Evolutionary conservation across 352 stramenopile genomes (phyloP), one percentile per base, ranked within the genome.

Genomic region (Globisporangium lucens): DNA sequence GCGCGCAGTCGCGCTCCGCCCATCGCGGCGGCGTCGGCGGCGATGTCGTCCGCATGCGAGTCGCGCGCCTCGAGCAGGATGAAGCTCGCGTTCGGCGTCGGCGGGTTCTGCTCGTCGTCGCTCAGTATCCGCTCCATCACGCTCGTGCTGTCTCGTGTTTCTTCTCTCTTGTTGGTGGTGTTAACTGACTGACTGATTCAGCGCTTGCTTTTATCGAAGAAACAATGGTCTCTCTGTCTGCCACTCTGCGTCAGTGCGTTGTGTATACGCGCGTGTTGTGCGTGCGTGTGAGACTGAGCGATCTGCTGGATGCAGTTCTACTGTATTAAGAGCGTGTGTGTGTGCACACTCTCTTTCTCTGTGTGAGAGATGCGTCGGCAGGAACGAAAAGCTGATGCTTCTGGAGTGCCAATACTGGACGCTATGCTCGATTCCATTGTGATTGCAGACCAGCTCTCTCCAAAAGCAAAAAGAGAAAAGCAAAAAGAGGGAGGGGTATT

Each of bases 1-100:
- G 17, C 13, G 41, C 20, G n/a, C 13, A 29, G 24, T 20, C n/a
- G 15, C 15, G 13, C 24, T 22, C 35, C 53, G 36, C 10, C 38
- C 38, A 46, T 15, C 12, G 22, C 3, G 8, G 33, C 41, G 24
- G 10, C 33, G 30, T 66, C 38, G 6, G 29, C 38, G 6, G 29
- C 36, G 13, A 15, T 20, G 53, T 63, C 55, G 59, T 67, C 46
- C 2, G 38, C 33, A 49, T 59, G 56, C 43, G 76, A 82, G 46
- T 75, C 64, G 61, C 75, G 72, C 52, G 76, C 81, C 57, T 91
- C 83, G 10, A 91, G 69, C 22, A 91, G 72, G 58, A 77, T 77
- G 70, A 91, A 91, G 68, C 83, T 90, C 63, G 83, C 74, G 65
- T 67, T 70, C n/a, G 79, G 81, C 62, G 79, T 87, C 24, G 70